phyloP scores from a whole-genome alignment of 2,329 filamentous ascomycete genomes.

The Whalleya microplaca region DNA sequence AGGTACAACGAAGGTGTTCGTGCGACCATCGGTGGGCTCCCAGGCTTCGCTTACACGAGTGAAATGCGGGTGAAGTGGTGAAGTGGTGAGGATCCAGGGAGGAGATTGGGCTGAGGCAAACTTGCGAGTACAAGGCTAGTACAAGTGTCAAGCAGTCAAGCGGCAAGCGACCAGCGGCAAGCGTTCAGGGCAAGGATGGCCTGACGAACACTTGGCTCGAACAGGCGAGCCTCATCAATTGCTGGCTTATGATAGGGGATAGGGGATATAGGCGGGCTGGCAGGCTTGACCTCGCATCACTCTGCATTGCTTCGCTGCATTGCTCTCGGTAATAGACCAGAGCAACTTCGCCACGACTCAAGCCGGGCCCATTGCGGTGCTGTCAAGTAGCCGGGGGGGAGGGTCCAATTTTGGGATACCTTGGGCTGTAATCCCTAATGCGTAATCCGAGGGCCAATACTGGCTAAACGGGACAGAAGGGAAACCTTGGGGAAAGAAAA shows the following conservation, averaged over 20 bases:
- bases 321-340: background rate
- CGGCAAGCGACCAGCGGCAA: too few species aligned
- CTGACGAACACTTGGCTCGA: constrained; percentile 5
- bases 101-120: constrained; percentile 8
- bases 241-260: constrained; percentile 7
- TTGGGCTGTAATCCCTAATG: constrained; percentile 24
- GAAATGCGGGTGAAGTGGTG: constrained; percentile 7
- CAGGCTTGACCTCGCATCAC: constrained; percentile 11
- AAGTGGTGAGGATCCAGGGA: too few species aligned
- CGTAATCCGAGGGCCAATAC: constrained; percentile 26
- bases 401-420: constrained; percentile 21
- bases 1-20: constrained; percentile 12
- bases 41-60: constrained; percentile 18
- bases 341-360: constrained; percentile 7
- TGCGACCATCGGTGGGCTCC: constrained; percentile 25
- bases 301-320: background rate
- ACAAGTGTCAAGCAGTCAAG: background rate
- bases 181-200: constrained; percentile 9
- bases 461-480: constrained; percentile 26
- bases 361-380: constrained; percentile 22
- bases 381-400: background rate
- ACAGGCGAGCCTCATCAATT: constrained; percentile 10
- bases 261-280: background rate
- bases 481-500: constrained; percentile 10
- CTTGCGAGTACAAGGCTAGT: constrained; percentile 4